Evolutionary conservation across 352 stramenopile species (phyloP).

Genomic region (Phytophthora sansomeana): DNA sequence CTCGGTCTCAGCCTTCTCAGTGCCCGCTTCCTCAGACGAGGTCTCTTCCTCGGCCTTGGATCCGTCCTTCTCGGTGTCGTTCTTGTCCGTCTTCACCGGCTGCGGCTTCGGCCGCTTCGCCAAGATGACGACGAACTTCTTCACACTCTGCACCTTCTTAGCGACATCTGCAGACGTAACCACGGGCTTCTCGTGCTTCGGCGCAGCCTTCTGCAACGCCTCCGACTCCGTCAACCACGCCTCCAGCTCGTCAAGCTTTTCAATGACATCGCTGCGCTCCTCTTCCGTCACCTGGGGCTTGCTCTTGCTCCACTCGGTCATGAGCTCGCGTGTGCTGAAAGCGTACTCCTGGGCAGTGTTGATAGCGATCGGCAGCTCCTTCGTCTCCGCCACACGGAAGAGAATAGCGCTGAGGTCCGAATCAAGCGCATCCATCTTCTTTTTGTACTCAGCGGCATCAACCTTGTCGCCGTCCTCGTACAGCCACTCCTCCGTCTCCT

Average conservation of each 20-base stretch:
- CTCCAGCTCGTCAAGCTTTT: constrained; percentile 86
- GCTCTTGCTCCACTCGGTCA: constrained; percentile 66
- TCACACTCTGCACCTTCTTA: constrained; percentile 87
- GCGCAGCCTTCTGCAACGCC: constrained; percentile 62
- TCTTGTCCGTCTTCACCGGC: constrained; percentile 51
- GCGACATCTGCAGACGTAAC: constrained; percentile 90
- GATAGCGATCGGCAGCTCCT: constrained; percentile 85
- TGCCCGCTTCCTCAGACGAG: constrained; percentile 32
- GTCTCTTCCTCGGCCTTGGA: constrained; percentile 43
- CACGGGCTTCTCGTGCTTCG: constrained; percentile 79
- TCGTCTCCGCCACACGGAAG: constrained; percentile 89
- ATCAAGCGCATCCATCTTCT: constrained; percentile 86
- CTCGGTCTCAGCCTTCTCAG: constrained; percentile 35
- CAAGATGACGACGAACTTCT: constrained; percentile 83
- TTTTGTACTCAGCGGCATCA: constrained; percentile 85
- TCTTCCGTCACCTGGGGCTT: constrained; percentile 92
- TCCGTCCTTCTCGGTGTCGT: constrained; percentile 48
- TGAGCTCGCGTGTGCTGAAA: constrained; percentile 67
- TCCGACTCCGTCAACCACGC: constrained; percentile 87
- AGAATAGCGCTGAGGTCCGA: constrained; percentile 88
- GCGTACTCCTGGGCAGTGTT: constrained; percentile 69
- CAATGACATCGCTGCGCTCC: constrained; percentile 87
- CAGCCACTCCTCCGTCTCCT: constrained; percentile 93
- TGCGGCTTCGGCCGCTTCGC: constrained; percentile 82
- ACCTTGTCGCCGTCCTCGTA: constrained; percentile 93